Base-by-base conservation (phyloP, 108 stramenopile species). In the Cyclotella kingstonii region DNA sequence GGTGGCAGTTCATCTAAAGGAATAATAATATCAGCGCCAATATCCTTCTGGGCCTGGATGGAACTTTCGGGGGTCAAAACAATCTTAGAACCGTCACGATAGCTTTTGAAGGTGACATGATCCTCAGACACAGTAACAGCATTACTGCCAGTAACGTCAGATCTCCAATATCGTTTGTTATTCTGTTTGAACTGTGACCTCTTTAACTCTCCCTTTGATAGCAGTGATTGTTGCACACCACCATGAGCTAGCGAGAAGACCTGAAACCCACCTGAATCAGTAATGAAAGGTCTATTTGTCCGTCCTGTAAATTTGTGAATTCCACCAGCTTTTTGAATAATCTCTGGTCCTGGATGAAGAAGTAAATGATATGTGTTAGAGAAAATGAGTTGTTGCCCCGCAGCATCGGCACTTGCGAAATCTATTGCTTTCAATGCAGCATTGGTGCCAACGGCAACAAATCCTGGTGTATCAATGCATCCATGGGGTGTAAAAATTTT, bases 11-110 rank as follows among this genome's bases (percentile, higher is more conserved):
- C 78, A 38, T 85, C 84, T 18, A 85, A 62, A 0, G 81, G 81
- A 17, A 85, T 85, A 35, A 85, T 84, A 36, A 84, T 81, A 72
- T 84, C 83, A n/a, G 77, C 77, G 9, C 83, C 83, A 30, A 73
- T 68, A 17, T 57, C 76, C 36, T 84, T 84, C 41, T 84, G 83
- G 17, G 81, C 79, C 39, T 76, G 52, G 18, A 85, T 78, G 14
- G 77, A 71, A 10, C 65, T 68, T 53, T 85, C 84, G 3, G 84
- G 84, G 17, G 80, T 85, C 0, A 85, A 64, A 35, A 60, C 19
- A 29, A 83, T 21, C 29, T 61, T 68, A 5, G 51, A 29, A 4
- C 84, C 84, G 59, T 85, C 81, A 1, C 80, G 67, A 58, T 83
- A 83, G 42, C 71, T 74, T 11, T 62, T 67, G 58, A 85, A 85